Base-by-base conservation (phyloP, 1,139 yeast species). In the Hanseniaspora sp. region DNA sequence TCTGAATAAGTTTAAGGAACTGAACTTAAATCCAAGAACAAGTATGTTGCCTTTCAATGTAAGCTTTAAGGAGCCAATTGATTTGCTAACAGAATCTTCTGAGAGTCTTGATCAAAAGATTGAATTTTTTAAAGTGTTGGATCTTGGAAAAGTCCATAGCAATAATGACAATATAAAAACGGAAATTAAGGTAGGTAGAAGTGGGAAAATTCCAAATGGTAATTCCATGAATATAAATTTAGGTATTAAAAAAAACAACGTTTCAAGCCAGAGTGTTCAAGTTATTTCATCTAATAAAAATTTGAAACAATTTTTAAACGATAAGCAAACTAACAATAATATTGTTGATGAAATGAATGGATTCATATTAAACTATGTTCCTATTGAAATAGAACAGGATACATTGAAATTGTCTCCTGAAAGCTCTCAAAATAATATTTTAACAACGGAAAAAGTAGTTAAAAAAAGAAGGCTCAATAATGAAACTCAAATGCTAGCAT, bases 1-100 rank as follows among this genome's bases (percentile, higher is more conserved):
- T 0, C 59, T 76, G 44, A 69, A 69, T 6, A 71, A 68, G 53
- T 68, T 82, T 58, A 67, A 67, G 57, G 69, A 68, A 17, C 70
- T 74, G 18, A 64, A 64, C 6, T 48, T 69, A 34, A 66, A 70
- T 56, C 70, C 72, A 1, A 54, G 60, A 12, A 63, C 59, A 18
- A 67, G 65, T 12, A 66, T 69, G 43, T 58, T 69, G 8, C 72
- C 72, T 0, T 65, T 62, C 31, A 63, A 64, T 18, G 55, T 63
- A 5, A 67, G 43, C 4, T 51, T 51, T 17, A 43, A 31, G 5
- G 34, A 30, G 18, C 13, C 39, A 57, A 3, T 56, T 28, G 35
- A 55, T 33, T 56, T 44, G 59, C 48, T n/a, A 54, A 54, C 1
- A 6, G 46, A 34, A 30, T 44, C 56, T 0, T 46, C 42, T 18